Base-by-base conservation (phyloP, 1,139 yeast species). In the Hansenula sp. region DNA sequence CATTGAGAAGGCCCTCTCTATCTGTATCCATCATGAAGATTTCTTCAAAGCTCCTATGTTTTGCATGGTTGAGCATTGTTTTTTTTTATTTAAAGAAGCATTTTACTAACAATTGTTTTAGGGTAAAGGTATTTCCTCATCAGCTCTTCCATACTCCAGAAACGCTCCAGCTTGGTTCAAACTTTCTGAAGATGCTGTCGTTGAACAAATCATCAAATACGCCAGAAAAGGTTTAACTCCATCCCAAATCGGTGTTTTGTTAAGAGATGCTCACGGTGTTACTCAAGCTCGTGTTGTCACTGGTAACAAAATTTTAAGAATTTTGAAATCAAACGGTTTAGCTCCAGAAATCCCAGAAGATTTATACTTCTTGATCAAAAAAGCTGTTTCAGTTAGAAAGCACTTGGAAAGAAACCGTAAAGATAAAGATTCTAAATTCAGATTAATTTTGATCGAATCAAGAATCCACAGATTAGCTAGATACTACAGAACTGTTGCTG, bases 341-440 rank as follows among this genome's bases (percentile, higher is more conserved):
- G 98, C 97, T 68, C 97, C 99, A 73, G 98, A 92, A 77, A 85
- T 92, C 67, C 99, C 99, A 76, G 99, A 92, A 82, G 99, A 92
- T 73, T 86, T 92, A 69, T 92, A 92, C 94, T 90, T 77, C 77
- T 86, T 92, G 77, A 94, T 92, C 71, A 92, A 92, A 90, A 92
- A 92, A 84, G 99, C 99, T 72, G 97, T 92, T 66, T 69, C 97
- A 61, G 96, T 94, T 74, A 90, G 99, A 88, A 94, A 94, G 87
- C 99, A 92, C 79, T 86, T 92, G 73, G 99, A 94, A 80, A 88
- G 95, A 79, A 92, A 92, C 97, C 89, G 99, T 86, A 94, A 92
- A 83, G 99, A 92, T 79, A 90, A 92, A 84, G 98, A 92, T 79
- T 92, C 98, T 64, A 92, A 92, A 80, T 92, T 94, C 95, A 89